Conservation (phyloP, 768 basidiomycete genomes). For the Leccinum incarnatum region DNA sequence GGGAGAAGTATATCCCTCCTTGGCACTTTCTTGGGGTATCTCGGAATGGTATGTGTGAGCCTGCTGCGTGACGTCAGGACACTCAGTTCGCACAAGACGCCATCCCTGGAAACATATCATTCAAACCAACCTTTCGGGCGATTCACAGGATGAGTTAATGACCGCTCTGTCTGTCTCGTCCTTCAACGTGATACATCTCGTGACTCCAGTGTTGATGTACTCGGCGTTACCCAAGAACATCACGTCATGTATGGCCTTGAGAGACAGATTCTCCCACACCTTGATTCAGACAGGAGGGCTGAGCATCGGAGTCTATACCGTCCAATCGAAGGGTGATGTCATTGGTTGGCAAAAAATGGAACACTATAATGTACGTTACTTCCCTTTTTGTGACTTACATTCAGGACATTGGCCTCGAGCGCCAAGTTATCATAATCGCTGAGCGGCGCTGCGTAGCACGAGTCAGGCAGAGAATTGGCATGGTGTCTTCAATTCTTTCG, state of each 20-base stretch:
- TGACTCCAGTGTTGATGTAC: conserved; percentile 31
- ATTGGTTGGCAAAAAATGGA: neutral
- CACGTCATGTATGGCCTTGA: conserved; percentile 25
- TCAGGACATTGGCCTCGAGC: neutral
- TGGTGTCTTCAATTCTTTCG: neutral
- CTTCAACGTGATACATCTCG: conserved; percentile 23
- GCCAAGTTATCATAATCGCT: neutral
- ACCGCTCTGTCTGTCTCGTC: conserved; percentile 13
- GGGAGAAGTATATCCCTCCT: conserved; percentile 42
- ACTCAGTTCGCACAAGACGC: conserved; percentile 22
- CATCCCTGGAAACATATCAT: conserved; percentile 13
- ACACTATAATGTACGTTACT: conserved; percentile 1
- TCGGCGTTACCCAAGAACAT: conserved; percentile 14
- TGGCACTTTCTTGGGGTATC: conserved; percentile 33
- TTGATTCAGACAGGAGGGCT: conserved; percentile 28
- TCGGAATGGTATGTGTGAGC: conserved; percentile 17
- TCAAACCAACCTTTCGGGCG: conserved; percentile 32
- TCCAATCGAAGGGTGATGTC: conserved; percentile 14
- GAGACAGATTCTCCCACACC: conserved; percentile 32
- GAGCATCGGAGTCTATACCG: conserved; percentile 23
- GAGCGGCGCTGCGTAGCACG: no score
- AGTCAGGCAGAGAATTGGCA: no score
- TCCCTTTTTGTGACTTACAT: neutral
- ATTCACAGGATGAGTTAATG: conserved; percentile 14
- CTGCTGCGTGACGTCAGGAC: neutral